Evolutionary conservation across 306 rosid species (phyloP).

Genomic region (Sicyos edulis): DNA sequence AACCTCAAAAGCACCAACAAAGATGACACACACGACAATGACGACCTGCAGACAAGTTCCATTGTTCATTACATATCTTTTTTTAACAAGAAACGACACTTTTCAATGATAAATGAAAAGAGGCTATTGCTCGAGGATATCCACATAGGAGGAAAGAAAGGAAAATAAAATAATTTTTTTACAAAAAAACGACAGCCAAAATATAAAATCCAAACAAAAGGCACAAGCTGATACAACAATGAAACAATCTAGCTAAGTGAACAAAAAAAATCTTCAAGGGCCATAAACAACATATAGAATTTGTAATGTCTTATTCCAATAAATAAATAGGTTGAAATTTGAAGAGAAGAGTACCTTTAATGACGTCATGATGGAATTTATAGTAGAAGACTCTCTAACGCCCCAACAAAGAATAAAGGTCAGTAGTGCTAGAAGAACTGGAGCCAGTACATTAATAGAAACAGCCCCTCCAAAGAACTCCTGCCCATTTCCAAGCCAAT

Average conservation of each 20-base stretch:
- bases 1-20: constrained; percentile 80
- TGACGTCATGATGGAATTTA: constrained; percentile 77
- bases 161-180: no score
- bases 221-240: no score
- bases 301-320: neutral
- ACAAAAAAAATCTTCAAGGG: no score
- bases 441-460: constrained; percentile 83
- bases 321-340: neutral
- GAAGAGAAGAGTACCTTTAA: constrained; percentile 54
- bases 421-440: constrained; percentile 64
- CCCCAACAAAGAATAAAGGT: constrained; percentile 76
- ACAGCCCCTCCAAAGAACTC: constrained; percentile 58
- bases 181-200: neutral
- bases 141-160: no score
- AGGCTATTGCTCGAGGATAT: neutral
- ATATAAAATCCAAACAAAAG: no score
- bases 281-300: neutral
- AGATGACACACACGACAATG: constrained; percentile 68
- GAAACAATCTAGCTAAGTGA: no score
- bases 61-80: neutral
- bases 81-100: no score
- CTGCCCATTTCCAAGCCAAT: constrained; percentile 86
- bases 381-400: constrained; percentile 67
- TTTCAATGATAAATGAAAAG: neutral
- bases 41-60: constrained; percentile 48